These are phyloP conservation scores for Paracoccidioides brasiliensis DNA, from an alignment of 2,329 filamentous ascomycete species.

Conservation along the genomic window DNA sequence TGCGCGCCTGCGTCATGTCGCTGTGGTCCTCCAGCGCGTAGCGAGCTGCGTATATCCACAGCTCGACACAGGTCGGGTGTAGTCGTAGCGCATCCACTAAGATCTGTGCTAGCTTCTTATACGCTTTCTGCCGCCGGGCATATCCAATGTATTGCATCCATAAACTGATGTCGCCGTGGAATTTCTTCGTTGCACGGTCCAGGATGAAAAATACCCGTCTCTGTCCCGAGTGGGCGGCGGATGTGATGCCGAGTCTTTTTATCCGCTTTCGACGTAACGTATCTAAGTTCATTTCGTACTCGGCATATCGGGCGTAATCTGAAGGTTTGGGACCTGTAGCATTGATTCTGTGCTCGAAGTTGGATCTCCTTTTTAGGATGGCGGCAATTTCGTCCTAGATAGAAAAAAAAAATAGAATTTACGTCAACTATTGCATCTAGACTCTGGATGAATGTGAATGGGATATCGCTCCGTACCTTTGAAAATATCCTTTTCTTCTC, in stretches of 20 bases:
- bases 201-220: slow-evolving; percentile 79
- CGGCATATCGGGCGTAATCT: slow-evolving; percentile 76
- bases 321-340: slow-evolving; percentile 61
- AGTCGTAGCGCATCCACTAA: slow-evolving; percentile 61
- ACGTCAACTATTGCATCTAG: background rate
- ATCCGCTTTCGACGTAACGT: slow-evolving; percentile 69
- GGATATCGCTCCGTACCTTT: slow-evolving; percentile 38
- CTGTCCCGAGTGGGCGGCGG: slow-evolving; percentile 58
- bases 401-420: slow-evolving; percentile 4
- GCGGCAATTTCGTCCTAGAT: slow-evolving; percentile 82
- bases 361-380: slow-evolving; percentile 79
- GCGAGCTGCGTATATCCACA: slow-evolving; percentile 78
- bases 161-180: slow-evolving; percentile 64
- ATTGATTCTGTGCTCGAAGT: slow-evolving; percentile 84
- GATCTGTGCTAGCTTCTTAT: slow-evolving; percentile 47
- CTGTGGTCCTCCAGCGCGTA: slow-evolving; percentile 64
- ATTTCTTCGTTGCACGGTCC: slow-evolving; percentile 71
- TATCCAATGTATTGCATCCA: slow-evolving; percentile 90
- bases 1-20: slow-evolving; percentile 75
- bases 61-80: slow-evolving; percentile 66
- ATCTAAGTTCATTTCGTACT: slow-evolving; percentile 56
- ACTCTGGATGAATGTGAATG: background rate
- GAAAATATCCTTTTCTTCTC: slow-evolving; percentile 85
- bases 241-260: slow-evolving; percentile 64
- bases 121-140: slow-evolving; percentile 52